A percentile compares a stretch with the other conserved stretches of the same genome.
Conservation (phyloP, 2,329 filamentous ascomycete genomes). For the Dothistroma septosporum region DNA sequence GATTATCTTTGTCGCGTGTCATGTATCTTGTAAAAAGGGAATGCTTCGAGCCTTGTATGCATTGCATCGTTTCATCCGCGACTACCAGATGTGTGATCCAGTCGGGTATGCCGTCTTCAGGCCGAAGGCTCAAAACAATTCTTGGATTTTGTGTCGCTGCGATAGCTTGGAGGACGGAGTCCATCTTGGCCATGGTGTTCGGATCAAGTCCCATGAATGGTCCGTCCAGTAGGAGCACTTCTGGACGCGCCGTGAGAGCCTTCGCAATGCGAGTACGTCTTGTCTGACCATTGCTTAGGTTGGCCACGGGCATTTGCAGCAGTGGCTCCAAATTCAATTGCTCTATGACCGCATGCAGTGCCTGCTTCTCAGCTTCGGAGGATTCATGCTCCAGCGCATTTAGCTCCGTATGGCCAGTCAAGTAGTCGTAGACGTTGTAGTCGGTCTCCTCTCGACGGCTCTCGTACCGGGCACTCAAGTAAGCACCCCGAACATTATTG, state of each 20-base stretch:
- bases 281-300: slow-evolving; percentile 90
- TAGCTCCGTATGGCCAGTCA: slow-evolving; percentile 76
- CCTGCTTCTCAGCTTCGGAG: slow-evolving; percentile 40
- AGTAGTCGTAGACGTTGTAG: slow-evolving; percentile 75
- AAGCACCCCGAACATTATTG: slow-evolving; percentile 64
- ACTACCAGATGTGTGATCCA: slow-evolving; percentile 87
- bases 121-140: slow-evolving; percentile 71
- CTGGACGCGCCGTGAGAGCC: slow-evolving; percentile 71
- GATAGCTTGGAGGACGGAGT: slow-evolving; percentile 63
- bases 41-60: slow-evolving; percentile 61
- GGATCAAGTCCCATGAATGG: slow-evolving; percentile 97
- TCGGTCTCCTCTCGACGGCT: slow-evolving; percentile 80
- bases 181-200: slow-evolving; percentile 68
- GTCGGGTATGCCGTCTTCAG: slow-evolving; percentile 79
- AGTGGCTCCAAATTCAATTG: slow-evolving; percentile 68
- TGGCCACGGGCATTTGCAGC: slow-evolving; percentile 76
- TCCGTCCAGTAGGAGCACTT: slow-evolving; percentile 82
- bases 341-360: slow-evolving; percentile 60
- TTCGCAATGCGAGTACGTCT: slow-evolving; percentile 82
- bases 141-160: slow-evolving; percentile 64
- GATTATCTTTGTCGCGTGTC: background rate
- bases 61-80: slow-evolving; percentile 64
- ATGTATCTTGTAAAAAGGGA: slow-evolving; percentile 42
- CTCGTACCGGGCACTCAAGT: slow-evolving; percentile 87
- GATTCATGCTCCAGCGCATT: slow-evolving; percentile 62